Evolutionary conservation across 2,329 filamentous ascomycete species (phyloP).

Genomic region (Trichoderma arundinaceum): DNA sequence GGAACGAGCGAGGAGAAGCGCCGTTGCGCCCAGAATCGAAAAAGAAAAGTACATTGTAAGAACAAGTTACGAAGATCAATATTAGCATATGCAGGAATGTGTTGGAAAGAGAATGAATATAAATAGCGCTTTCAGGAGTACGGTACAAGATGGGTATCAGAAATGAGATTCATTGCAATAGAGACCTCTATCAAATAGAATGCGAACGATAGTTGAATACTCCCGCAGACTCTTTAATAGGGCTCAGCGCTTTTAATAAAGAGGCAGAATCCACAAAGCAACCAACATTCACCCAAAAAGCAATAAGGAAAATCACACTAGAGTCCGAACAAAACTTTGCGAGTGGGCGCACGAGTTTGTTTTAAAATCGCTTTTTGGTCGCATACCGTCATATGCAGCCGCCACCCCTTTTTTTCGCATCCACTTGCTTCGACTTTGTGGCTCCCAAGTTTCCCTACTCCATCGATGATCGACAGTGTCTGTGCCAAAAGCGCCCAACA

Average conservation of each 20-base stretch:
- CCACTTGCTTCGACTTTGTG: constrained; percentile 5
- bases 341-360: not conserved
- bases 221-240: too few relatives aligned
- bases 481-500: not conserved
- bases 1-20: constrained; percentile 1
- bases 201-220: too few relatives aligned
- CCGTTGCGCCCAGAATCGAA: too few relatives aligned
- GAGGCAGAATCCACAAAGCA: too few relatives aligned
- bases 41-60: too few relatives aligned
- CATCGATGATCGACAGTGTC: constrained; percentile 18
- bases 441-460: not conserved
- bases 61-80: not conserved
- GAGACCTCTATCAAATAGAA: too few relatives aligned
- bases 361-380: not conserved
- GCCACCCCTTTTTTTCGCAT: constrained; percentile 14
- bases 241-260: too few relatives aligned
- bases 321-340: not conserved
- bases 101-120: too few relatives aligned
- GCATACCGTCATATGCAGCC: constrained; percentile 12
- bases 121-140: too few relatives aligned
- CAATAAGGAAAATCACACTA: not conserved
- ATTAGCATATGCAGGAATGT: not conserved
- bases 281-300: too few relatives aligned
- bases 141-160: too few relatives aligned
- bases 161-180: too few relatives aligned